Evolutionary conservation across 2,329 filamentous ascomycete species (phyloP), one percentile per base, ranked within the genome.

Genomic region (Cladophialophora carrionii): DNA sequence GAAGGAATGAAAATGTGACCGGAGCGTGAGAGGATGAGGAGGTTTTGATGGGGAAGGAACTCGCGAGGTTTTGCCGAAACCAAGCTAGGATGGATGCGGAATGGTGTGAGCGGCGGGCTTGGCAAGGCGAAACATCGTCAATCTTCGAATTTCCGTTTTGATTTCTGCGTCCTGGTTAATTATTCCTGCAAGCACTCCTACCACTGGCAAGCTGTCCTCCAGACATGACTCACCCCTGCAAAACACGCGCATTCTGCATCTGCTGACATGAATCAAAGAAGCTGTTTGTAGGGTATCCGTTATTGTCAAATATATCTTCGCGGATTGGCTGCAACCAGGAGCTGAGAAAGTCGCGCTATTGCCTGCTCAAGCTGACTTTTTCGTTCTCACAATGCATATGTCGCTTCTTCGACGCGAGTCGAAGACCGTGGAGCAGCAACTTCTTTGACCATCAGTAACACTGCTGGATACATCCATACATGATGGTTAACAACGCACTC

Each of bases 31-130:
- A 8, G 24, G 56, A 10, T 37, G 26, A 8, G 6, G 32, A 52
- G 48, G 22, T 61, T 65, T 53, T 57, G 61, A 65, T 52, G 46
- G 52, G 57, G 12, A 12, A 22, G 8, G 9, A n/a, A 12, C 37
- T 10, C 34, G 31, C 17, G 46, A 58, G 41, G 26, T 58, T 14
- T 48, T 22, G 26, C 56, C 56, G 56, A 7, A 43, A 43, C 6
- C 5, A 26, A 12, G 43, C 56, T 49, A 52, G 22, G 9, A 12
- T n/a, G 1, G 48, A 52, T 26, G 20, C 1, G 48, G 48, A 52
- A 26, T 24, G 26, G 22, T 52, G 37, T 6, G 26, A 3, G 5
- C 8, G 17, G 17, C 17, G 17, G 26, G 37, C 37, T 43, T 43
- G 37, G 37, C 37, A 6, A 2, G 17, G 37, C 37, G 14, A 6